Conservation (phyloP, 306 rosid species). For the Trifolium dubium region DNA sequence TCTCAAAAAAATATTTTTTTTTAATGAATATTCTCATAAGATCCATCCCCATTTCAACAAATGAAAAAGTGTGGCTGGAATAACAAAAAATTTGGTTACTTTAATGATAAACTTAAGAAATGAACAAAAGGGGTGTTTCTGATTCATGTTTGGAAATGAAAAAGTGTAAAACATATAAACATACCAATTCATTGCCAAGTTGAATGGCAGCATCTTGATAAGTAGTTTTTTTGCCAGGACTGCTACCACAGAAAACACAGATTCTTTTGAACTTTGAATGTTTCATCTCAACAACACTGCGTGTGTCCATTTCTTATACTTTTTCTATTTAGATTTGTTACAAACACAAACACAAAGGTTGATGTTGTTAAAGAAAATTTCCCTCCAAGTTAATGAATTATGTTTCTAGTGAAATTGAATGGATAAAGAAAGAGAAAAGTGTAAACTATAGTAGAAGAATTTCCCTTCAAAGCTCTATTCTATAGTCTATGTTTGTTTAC, state of each 20-base stretch:
- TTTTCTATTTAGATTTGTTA: not conserved
- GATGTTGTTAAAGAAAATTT: not conserved
- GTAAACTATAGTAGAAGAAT: too few species aligned
- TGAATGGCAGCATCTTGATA: slow-evolving; percentile 95
- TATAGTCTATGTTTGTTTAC: too few species aligned
- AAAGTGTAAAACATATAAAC: not conserved
- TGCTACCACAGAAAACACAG: slow-evolving; percentile 99
- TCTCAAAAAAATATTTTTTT: not conserved
- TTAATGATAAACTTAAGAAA: too few species aligned
- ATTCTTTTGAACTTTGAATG: slow-evolving; percentile 85
- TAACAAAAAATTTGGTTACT: not conserved
- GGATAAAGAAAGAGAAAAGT: not conserved
- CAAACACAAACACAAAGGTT: not conserved
- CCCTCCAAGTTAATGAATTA: too few species aligned
- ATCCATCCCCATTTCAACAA: not conserved
- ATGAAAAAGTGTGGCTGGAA: not conserved
- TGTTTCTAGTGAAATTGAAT: not conserved
- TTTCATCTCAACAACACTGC: slow-evolving; percentile 49
- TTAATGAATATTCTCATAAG: slow-evolving; percentile 1
- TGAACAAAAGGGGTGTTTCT: not conserved
- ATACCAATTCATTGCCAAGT: slow-evolving; percentile 96
- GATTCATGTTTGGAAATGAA: too few species aligned
- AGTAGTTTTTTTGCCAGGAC: slow-evolving; percentile 93
- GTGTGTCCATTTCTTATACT: slow-evolving; percentile 51
- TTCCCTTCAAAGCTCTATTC: too few species aligned